phyloP scores from a whole-genome alignment of 2,329 filamentous ascomycete genomes.

The Aspergillus viridinutans region DNA sequence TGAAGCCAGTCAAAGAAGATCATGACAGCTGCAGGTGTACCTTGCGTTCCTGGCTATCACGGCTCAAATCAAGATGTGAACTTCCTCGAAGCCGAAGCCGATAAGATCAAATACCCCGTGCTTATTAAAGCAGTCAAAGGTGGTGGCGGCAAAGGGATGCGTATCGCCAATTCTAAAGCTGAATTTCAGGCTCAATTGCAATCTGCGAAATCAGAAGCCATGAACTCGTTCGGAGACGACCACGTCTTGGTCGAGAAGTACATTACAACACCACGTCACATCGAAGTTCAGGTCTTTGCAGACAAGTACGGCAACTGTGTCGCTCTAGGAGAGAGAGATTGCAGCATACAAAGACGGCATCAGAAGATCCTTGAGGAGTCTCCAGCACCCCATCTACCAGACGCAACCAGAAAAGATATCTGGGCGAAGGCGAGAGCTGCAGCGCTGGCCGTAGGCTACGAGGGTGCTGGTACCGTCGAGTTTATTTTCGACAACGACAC shows the following conservation, averaged over 20 bases:
- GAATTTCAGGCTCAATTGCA: constrained; percentile 59
- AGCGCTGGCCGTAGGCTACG: constrained; percentile 60
- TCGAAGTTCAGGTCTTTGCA: constrained; percentile 65
- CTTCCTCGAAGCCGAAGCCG: constrained; percentile 64
- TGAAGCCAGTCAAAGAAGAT: constrained; percentile 79
- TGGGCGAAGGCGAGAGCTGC: constrained; percentile 63
- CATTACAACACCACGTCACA: constrained; percentile 62
- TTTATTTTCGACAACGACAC: constrained; percentile 67
- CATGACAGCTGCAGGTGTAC: constrained; percentile 91
- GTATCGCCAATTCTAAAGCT: constrained; percentile 54
- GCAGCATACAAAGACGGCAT: constrained; percentile 62
- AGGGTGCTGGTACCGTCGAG: constrained; percentile 64
- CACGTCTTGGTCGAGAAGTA: constrained; percentile 66
- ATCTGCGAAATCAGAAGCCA: constrained; percentile 62
- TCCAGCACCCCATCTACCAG: constrained; percentile 58
- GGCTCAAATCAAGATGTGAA: constrained; percentile 70
- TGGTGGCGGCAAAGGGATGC: constrained; percentile 65
- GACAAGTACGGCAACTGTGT: constrained; percentile 63
- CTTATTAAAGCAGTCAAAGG: constrained; percentile 64
- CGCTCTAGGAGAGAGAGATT: constrained; percentile 61
- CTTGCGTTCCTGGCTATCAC: constrained; percentile 95
- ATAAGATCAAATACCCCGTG: constrained; percentile 63
- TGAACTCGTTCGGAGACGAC: constrained; percentile 62
- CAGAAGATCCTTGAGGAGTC: constrained; percentile 66
- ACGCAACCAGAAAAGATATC: constrained; percentile 57